phyloP scores from a whole-genome alignment of 2,329 filamentous ascomycete species.

The Clathrospora elynae region DNA sequence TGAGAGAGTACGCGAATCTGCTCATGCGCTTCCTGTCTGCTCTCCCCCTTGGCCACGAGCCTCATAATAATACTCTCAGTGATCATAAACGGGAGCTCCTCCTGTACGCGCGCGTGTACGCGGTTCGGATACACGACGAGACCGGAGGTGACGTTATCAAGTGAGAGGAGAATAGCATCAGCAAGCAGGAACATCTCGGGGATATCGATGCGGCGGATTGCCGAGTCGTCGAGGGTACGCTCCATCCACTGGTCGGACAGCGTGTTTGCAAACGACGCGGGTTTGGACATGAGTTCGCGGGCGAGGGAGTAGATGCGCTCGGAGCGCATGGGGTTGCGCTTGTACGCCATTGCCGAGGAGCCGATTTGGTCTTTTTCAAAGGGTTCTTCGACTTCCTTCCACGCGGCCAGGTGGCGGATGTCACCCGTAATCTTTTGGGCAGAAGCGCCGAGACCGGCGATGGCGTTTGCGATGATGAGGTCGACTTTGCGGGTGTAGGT shows the following conservation, averaged over 20 bases:
- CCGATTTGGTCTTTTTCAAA: conserved; percentile 73
- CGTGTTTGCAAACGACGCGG: conserved; percentile 65
- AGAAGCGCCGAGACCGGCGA: conserved; percentile 78
- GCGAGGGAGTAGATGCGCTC: conserved; percentile 66
- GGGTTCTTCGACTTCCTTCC: conserved; percentile 86
- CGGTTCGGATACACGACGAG: conserved; percentile 78
- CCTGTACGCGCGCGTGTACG: conserved; percentile 67
- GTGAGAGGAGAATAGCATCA: conserved; percentile 65
- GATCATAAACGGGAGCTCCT: conserved; percentile 86
- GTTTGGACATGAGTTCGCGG: conserved; percentile 60
- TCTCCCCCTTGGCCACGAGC: conserved; percentile 70
- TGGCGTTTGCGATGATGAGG: conserved; percentile 76
- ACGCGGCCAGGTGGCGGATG: conserved; percentile 72
- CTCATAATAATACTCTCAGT: conserved; percentile 67
- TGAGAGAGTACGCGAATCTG: conserved; percentile 80
- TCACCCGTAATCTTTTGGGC: conserved; percentile 75
- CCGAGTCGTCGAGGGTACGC: conserved; percentile 76
- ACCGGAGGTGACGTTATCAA: conserved; percentile 75
- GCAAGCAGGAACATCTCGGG: conserved; percentile 57
- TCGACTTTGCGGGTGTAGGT: conserved; percentile 85
- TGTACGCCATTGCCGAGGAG: conserved; percentile 63
- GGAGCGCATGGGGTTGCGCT: conserved; percentile 64
- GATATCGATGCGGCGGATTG: conserved; percentile 64
- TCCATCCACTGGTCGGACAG: conserved; percentile 78
- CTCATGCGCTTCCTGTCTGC: conserved; percentile 83